Conservation (phyloP, 2,329 filamentous ascomycete species). For the Fusarium goolgardi region DNA sequence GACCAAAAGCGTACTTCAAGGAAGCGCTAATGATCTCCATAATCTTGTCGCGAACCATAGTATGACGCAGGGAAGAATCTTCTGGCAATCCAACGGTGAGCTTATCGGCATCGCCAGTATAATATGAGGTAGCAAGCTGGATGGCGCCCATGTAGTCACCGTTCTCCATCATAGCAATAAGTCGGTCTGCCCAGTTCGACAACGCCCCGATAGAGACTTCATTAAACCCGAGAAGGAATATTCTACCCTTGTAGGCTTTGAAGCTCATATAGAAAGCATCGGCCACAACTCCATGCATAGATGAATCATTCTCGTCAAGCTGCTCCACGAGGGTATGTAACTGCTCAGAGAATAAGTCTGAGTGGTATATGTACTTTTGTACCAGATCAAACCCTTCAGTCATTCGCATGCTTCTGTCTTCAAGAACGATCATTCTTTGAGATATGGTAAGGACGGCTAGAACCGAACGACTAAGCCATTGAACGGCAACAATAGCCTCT, state of each 20-base stretch:
- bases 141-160: slow-evolving; percentile 97
- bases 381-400: slow-evolving; percentile 95
- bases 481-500: slow-evolving; percentile 94
- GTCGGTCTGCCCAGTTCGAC: slow-evolving; percentile 96
- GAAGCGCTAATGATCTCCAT: slow-evolving; percentile 95
- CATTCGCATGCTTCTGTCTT: slow-evolving; percentile 88
- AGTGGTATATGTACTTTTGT: slow-evolving; percentile 91
- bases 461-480: slow-evolving; percentile 96
- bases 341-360: slow-evolving; percentile 89
- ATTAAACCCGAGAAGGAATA: slow-evolving; percentile 94
- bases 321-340: slow-evolving; percentile 87
- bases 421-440: slow-evolving; percentile 90
- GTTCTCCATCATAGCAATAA: slow-evolving; percentile 94
- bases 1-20: slow-evolving; percentile 85
- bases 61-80: slow-evolving; percentile 78
- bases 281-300: slow-evolving; percentile 94
- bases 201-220: slow-evolving; percentile 90
- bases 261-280: slow-evolving; percentile 99
- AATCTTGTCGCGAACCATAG: slow-evolving; percentile 87
- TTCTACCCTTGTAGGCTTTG: slow-evolving; percentile 90
- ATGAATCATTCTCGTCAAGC: slow-evolving; percentile 84
- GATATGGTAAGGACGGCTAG: slow-evolving; percentile 93
- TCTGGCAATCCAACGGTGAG: slow-evolving; percentile 94
- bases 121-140: slow-evolving; percentile 89
- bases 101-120: slow-evolving; percentile 90